These are phyloP conservation scores for Aphanomyces invadans DNA, from an alignment of 352 stramenopile genomes.

Conservation along the genomic window DNA sequence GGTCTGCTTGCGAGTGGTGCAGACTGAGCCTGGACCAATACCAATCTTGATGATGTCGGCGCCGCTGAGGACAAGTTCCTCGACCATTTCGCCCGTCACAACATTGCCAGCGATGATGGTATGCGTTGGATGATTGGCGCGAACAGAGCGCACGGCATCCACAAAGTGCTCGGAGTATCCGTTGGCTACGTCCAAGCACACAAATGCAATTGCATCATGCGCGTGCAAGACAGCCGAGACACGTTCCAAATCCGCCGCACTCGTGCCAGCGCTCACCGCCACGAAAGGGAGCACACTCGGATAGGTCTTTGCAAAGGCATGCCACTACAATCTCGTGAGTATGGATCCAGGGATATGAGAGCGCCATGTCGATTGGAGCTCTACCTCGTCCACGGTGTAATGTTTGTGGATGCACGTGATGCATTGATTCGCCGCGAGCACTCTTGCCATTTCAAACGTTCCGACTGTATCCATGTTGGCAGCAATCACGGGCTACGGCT, in stretches of 20 bases:
- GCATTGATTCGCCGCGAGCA: conserved; percentile 69
- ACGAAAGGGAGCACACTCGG: conserved; percentile 57
- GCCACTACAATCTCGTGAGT: conserved; percentile 33
- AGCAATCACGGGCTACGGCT: conserved; percentile 67
- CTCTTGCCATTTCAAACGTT: conserved; percentile 84
- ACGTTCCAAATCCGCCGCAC: conserved; percentile 55
- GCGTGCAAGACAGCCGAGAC: conserved; percentile 53
- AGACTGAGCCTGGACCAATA: conserved; percentile 87
- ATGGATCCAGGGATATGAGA: neutral
- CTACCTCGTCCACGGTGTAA: conserved; percentile 59
- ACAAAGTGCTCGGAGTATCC: conserved; percentile 84
- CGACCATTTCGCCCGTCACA: conserved; percentile 88
- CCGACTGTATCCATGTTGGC: conserved; percentile 91
- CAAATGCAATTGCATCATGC: conserved; percentile 62
- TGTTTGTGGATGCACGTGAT: conserved; percentile 90
- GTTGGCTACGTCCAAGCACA: conserved; percentile 88
- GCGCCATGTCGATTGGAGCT: neutral
- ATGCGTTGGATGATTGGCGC: conserved; percentile 50
- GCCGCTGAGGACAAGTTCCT: conserved; percentile 85
- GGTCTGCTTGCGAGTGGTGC: conserved; percentile 90
- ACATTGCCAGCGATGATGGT: conserved; percentile 91
- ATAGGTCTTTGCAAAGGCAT: conserved; percentile 43
- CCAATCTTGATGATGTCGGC: conserved; percentile 92
- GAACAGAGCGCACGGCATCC: conserved; percentile 58
- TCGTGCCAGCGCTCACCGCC: conserved; percentile 71